These are phyloP conservation scores for Geotrichum klebahnii DNA, from an alignment of 1,139 yeast genomes.

Conservation along the genomic window DNA sequence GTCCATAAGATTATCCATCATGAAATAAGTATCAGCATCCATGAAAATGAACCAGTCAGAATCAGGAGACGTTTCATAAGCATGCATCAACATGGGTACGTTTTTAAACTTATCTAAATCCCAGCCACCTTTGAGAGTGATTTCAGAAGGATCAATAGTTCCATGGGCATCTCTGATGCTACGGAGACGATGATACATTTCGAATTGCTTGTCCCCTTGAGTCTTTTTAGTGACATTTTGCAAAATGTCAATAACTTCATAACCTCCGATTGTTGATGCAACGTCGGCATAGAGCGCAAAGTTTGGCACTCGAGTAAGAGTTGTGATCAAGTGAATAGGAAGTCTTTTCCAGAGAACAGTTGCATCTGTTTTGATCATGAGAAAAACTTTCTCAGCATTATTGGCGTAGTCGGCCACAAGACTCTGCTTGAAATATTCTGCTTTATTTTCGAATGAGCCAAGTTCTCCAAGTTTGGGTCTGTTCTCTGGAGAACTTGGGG, in stretches of 20 bases:
- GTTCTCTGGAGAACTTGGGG: conserved; percentile 6
- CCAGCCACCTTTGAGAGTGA: conserved; percentile 33
- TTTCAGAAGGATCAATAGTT: conserved; percentile 19
- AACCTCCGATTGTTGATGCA: conserved; percentile 36
- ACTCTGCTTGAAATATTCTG: conserved; percentile 28
- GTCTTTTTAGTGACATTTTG: conserved; percentile 33
- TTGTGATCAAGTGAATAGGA: conserved; percentile 39
- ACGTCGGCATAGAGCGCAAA: conserved; percentile 40
- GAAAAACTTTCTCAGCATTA: conserved; percentile 30
- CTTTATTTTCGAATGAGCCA: conserved; percentile 16
- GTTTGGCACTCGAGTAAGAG: conserved; percentile 37
- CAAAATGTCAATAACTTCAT: conserved; percentile 37
- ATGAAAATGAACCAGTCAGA: conserved; percentile 40
- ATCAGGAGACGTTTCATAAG: conserved; percentile 34
- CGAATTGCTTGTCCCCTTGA: conserved; percentile 27
- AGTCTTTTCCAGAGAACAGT: conserved; percentile 39
- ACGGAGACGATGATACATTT: conserved; percentile 33
- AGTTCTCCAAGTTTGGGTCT: conserved; percentile 14
- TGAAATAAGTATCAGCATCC: conserved; percentile 40
- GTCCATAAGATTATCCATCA: conserved; percentile 33
- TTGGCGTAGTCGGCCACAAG: conserved; percentile 31
- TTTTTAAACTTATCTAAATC: conserved; percentile 40
- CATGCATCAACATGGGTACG: conserved; percentile 41
- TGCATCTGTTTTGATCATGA: conserved; percentile 41
- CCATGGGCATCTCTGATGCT: conserved; percentile 30